These are phyloP conservation scores for Ramalina intermedia DNA, from an alignment of 495 filamentous ascomycete genomes.

Conservation along the genomic window DNA sequence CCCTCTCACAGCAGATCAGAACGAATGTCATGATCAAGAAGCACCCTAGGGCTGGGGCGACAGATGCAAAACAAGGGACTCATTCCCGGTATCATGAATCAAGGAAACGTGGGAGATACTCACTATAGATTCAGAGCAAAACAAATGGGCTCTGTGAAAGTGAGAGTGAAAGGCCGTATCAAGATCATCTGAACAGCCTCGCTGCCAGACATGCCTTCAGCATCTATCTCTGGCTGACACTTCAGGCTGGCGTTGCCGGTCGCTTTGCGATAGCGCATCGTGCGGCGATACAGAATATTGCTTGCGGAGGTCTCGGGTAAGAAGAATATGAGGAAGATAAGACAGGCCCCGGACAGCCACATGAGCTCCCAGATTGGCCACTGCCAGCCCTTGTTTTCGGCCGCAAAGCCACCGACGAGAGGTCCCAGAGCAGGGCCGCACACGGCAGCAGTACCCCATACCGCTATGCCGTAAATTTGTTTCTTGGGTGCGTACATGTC, in stretches of 20 bases:
- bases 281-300: conserved; percentile 59
- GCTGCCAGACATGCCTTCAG: conserved; percentile 64
- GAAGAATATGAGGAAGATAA: conserved; percentile 45
- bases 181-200: conserved; percentile 71
- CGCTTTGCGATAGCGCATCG: conserved; percentile 52
- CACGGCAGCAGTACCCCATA: conserved; percentile 72
- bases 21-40: too few relatives aligned
- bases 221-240: conserved; percentile 76
- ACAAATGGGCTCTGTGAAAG: conserved; percentile 30
- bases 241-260: conserved; percentile 61
- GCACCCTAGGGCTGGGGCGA: too few relatives aligned
- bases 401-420: conserved; percentile 65
- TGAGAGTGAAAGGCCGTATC: conserved; percentile 30
- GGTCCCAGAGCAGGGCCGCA: conserved; percentile 64
- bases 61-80: too few relatives aligned
- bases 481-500: conserved; percentile 73
- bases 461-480: conserved; percentile 60
- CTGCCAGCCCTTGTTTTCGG: conserved; percentile 57
- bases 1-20: too few relatives aligned
- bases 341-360: conserved; percentile 50
- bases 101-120: too few relatives aligned
- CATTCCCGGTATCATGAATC: too few relatives aligned
- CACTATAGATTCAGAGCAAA: conserved; percentile 21
- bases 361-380: conserved; percentile 66
- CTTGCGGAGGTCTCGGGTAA: conserved; percentile 71